Evolutionary conservation across 2,329 filamentous ascomycete genomes (phyloP).

Genomic region (Venturia nashicola): DNA sequence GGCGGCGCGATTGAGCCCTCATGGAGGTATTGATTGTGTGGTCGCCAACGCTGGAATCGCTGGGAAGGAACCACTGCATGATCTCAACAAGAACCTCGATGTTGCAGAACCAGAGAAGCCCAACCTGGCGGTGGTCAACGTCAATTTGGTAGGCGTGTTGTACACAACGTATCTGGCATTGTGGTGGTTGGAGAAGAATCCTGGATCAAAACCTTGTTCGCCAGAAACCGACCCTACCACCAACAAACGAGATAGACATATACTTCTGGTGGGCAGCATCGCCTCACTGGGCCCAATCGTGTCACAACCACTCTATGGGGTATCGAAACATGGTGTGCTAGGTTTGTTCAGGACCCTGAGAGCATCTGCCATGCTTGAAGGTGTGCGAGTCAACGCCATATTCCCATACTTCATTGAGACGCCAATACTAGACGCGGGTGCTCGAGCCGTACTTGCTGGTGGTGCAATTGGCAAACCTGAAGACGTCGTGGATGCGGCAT

Average conservation of each 20-base stretch:
- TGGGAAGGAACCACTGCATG: constrained; percentile 33
- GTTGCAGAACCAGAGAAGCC: constrained; percentile 36
- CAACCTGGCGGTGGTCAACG: constrained; percentile 41
- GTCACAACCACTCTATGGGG: constrained; percentile 40
- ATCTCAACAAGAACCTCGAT: constrained; percentile 30
- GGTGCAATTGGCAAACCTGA: constrained; percentile 38
- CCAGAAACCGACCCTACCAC: constrained; percentile 14
- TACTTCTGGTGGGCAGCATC: constrained; percentile 52
- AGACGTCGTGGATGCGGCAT: constrained; percentile 53
- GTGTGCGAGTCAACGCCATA: constrained; percentile 53
- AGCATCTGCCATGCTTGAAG: constrained; percentile 32
- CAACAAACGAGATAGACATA: constrained; percentile 40
- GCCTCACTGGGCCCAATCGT: constrained; percentile 37
- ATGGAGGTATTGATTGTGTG: constrained; percentile 47
- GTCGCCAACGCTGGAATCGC: constrained; percentile 56
- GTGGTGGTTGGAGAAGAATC: constrained; percentile 43
- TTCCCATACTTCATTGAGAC: constrained; percentile 56
- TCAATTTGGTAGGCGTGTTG: constrained; percentile 51
- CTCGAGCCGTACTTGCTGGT: constrained; percentile 44
- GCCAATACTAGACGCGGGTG: constrained; percentile 39
- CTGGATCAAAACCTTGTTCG: constrained; percentile 22
- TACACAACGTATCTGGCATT: constrained; percentile 55
- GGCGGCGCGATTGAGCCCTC: constrained; percentile 40
- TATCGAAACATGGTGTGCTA: constrained; percentile 54
- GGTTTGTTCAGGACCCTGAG: constrained; percentile 52